phyloP scores from a whole-genome alignment of 139 green algal species.

The Coelastrella sp. region DNA sequence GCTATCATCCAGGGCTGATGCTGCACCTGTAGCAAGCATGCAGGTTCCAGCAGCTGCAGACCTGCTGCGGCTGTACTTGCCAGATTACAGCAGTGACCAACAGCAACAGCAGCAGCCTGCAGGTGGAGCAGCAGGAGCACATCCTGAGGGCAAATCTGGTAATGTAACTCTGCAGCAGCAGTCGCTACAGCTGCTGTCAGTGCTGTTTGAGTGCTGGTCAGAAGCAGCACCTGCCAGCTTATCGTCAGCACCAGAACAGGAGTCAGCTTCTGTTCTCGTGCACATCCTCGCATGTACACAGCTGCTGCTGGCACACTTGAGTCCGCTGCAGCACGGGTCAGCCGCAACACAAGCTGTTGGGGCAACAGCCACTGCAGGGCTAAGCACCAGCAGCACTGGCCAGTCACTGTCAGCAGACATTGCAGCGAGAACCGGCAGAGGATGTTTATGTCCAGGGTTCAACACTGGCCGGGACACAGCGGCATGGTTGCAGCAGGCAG shows the following conservation, averaged over 20 bases:
- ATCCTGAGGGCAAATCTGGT: background rate
- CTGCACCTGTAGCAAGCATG: constrained; percentile 11
- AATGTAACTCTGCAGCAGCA: background rate
- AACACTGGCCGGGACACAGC: background rate
- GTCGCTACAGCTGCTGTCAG: constrained; percentile 31
- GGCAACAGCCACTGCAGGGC: too few relatives aligned
- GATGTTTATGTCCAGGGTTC: constrained; percentile 16
- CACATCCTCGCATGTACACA: constrained; percentile 45
- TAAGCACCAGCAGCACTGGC: too few relatives aligned
- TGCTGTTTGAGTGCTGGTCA: constrained; percentile 68
- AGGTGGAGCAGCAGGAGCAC: background rate
- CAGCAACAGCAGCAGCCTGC: constrained; percentile 27
- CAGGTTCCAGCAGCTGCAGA: background rate
- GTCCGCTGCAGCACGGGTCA: background rate
- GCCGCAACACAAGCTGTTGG: too few relatives aligned
- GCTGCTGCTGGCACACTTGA: constrained; percentile 52
- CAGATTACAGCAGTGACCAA: background rate
- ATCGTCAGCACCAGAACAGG: constrained; percentile 55
- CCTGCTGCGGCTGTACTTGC: constrained; percentile 22
- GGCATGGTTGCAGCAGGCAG: constrained; percentile 24
- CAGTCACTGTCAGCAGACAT: too few relatives aligned
- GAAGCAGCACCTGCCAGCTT: constrained; percentile 66
- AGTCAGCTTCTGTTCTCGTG: constrained; percentile 44
- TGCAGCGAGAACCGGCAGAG: too few relatives aligned
- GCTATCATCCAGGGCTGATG: background rate